Evolutionary conservation across 73 alveolate genomes (phyloP).

Genomic region (Tetrahymena borealis): DNA sequence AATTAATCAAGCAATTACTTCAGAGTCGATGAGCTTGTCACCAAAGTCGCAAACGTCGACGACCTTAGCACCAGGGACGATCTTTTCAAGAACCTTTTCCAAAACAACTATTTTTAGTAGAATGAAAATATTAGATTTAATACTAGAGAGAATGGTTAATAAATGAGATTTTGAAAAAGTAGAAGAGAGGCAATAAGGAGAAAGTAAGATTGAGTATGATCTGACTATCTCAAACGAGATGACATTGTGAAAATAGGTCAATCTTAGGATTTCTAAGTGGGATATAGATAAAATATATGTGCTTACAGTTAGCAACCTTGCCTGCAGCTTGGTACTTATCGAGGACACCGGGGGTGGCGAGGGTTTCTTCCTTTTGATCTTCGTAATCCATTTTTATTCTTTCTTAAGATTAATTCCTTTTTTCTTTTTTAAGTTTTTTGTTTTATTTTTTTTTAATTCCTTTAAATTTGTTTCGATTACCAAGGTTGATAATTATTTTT

Average conservation of each 20-base stretch:
- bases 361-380: conserved; percentile 49
- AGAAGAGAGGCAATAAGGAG: neutral
- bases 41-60: conserved; percentile 69
- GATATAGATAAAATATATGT: neutral
- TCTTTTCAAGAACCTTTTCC: conserved; percentile 39
- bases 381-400: conserved; percentile 45
- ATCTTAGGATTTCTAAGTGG: neutral
- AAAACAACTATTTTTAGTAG: conserved; percentile 41
- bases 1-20: conserved; percentile 16
- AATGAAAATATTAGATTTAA: neutral
- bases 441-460: neutral
- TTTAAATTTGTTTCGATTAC: neutral
- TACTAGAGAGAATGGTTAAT: neutral
- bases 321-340: conserved; percentile 86
- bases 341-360: conserved; percentile 71
- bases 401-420: conserved; percentile 23
- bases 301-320: conserved; percentile 52
- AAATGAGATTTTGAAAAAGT: neutral
- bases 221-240: neutral
- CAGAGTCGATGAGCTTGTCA: conserved; percentile 57
- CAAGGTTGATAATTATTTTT: neutral
- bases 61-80: conserved; percentile 72
- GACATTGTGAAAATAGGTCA: neutral
- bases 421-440: neutral
- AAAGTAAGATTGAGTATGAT: neutral